Percentiles rank a stretch among this genome's conserved stretches.
Evolutionary conservation across 129 eudicot genomes (phyloP).

Genomic region (Helianthus annuus): HanXRQr2.0-SUNRISE NC_035438.2:141542405-141542904

Average conservation of each 20-base stretch:
- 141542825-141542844: conserved; percentile 44
- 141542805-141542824: conserved; percentile 53
- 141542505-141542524: no score
- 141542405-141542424: no score
- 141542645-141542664: no score
- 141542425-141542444: no score
- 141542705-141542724: conserved; percentile 20
- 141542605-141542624: no score
- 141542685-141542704: background rate
- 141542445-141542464: no score
- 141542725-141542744: conserved; percentile 28
- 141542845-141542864: conserved; percentile 2
- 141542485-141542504: no score
- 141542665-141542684: background rate
- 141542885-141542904: conserved; percentile 38
- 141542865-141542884: conserved; percentile 33
- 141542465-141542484: no score
- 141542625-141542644: no score
- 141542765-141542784: conserved; percentile 37
- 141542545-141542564: no score
- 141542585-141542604: background rate
- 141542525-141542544: no score
- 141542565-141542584: no score
- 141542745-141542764: conserved; percentile 37
- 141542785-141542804: conserved; percentile 26